Base-by-base conservation (phyloP, 495 filamentous ascomycete genomes). In the Endocarpon pusillum region DNA sequence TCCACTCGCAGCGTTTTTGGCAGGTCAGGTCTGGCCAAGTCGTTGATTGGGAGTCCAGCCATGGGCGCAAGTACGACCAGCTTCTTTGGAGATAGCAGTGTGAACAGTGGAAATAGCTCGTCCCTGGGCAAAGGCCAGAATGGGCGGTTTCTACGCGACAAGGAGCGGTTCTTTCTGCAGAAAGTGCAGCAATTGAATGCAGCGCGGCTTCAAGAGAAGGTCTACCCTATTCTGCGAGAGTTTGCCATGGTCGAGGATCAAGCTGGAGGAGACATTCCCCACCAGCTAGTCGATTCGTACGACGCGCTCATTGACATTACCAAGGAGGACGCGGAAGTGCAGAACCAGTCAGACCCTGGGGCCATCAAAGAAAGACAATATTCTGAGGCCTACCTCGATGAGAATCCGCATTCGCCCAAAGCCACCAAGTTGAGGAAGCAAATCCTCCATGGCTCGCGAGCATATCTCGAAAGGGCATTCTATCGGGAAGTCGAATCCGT, bases 41-140 rank as follows among this genome's bases (percentile, higher is more conserved):
- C 85, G 10, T 78, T 93, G 19, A 81, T 94, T 49, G 86, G 86
- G 14, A 69, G 71, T 24, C 76, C 81, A 11, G 71, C 63, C 23
- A 61, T 62, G 39, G 67, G 79, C 34, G 48, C 51, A 33, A 64
- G 49, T 41, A 61, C 38, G 54, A 71, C 38, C 65, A 69, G 33
- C 47, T 69, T 40, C 45, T 86, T 86, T 46, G 66, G 73, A 6
- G 80, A 86, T 45, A 61, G 75, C 0, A 63, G 67, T 21, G 69
- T 80, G 29, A 62, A 66, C 19, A 61, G 39, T 24, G 54, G 56
- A 9, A 48, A 51, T 9, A 44, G 46, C n/a, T 43, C 52, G 16
- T n/a, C n/a, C n/a, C n/a, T n/a, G n/a, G 45, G 58, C 30, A 43
- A 57, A 11, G 63, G 67, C 10, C 61, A 71, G 11, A 77, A 83